These are phyloP conservation scores for Lasiodiplodia theobromae DNA, from an alignment of 2,329 filamentous ascomycete genomes.

Conservation along the genomic window DNA sequence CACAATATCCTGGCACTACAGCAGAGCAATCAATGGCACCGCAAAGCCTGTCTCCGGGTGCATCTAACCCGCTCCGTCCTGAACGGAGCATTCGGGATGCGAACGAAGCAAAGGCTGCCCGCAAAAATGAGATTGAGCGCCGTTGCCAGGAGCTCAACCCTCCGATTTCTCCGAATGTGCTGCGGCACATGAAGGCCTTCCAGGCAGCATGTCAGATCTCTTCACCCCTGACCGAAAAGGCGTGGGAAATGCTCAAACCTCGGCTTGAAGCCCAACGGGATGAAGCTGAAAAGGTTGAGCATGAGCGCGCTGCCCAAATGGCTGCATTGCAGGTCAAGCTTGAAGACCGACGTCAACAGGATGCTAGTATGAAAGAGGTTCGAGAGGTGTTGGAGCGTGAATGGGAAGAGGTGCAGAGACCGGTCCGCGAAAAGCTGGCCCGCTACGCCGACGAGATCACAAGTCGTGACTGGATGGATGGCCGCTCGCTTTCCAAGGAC, in stretches of 20 bases:
- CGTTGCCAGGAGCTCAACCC: conserved; percentile 71
- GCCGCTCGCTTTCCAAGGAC: conserved; percentile 68
- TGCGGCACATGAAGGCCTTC: conserved; percentile 76
- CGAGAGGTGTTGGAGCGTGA: conserved; percentile 70
- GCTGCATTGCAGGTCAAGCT: conserved; percentile 55
- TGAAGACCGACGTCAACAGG: conserved; percentile 56
- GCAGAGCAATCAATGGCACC: conserved; percentile 45
- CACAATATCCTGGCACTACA: conserved; percentile 43
- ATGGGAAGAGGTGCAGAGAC: conserved; percentile 75
- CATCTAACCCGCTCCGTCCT: conserved; percentile 39
- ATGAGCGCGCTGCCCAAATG: conserved; percentile 57
- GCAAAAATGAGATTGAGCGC: conserved; percentile 74
- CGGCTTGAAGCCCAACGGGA: conserved; percentile 71
- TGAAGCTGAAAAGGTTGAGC: conserved; percentile 66
- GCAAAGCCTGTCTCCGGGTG: conserved; percentile 37
- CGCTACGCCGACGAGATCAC: conserved; percentile 75
- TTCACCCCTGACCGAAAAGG: conserved; percentile 70
- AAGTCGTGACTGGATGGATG: conserved; percentile 68
- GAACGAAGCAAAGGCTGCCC: conserved; percentile 67
- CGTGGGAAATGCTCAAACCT: conserved; percentile 73
- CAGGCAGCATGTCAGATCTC: conserved; percentile 75
- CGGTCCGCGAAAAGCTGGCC: conserved; percentile 70
- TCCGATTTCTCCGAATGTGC: conserved; percentile 66
- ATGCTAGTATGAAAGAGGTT: conserved; percentile 57
- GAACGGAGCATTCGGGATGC: conserved; percentile 69